Base-by-base conservation (phyloP, 371 early-diverging fungal genomes). In the Sporodiniella umbellata region DNA sequence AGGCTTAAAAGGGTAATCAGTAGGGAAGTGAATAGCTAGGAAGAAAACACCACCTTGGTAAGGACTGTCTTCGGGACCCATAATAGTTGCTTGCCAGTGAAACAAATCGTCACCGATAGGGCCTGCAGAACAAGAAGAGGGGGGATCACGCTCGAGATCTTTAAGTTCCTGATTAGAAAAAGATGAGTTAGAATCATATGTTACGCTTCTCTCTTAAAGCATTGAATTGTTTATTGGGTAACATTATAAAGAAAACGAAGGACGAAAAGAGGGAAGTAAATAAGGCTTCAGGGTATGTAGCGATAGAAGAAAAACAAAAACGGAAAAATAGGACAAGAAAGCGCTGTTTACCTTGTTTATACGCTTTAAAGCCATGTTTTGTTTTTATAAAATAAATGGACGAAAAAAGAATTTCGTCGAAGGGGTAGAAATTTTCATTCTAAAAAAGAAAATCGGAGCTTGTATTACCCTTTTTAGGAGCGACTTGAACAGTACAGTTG, bases 1-100 rank as follows among this genome's bases (percentile, higher is more conserved):
- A 43, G 99, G 98, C 84, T 97, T 98, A 86, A 99, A 99, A 40
- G 99, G 99, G 67, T 99, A 99, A 72, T 99, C 99, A 31, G 94
- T 91, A 31, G 99, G 98, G 81, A 99, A 97, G 68, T 92, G 94
- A 71, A 99, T 99, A 44, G 90, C 81, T 53, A 99, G 83, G 84
- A 99, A 96, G 79, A 99, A 99, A 43, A 95, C 92, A 61, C 99
- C 99, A 51, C 82, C 81, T 62, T 83, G 62, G 61, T 89, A 89
- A 65, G 92, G 90, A 62, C 86, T 81, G 54, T 85, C 86, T 43
- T 67, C 58, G 43, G 96, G 95, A 48, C 95, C 96, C 90, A 96
- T 92, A 62, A 96, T 95, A 47, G 95, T 95, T 23, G 96, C 96
- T 70, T 93, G 94, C 94, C 95, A 95, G 78, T 93, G 93, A 76